These are phyloP conservation scores for Phytophthora syringae DNA, from an alignment of 352 stramenopile genomes.

Conservation along the genomic window DNA sequence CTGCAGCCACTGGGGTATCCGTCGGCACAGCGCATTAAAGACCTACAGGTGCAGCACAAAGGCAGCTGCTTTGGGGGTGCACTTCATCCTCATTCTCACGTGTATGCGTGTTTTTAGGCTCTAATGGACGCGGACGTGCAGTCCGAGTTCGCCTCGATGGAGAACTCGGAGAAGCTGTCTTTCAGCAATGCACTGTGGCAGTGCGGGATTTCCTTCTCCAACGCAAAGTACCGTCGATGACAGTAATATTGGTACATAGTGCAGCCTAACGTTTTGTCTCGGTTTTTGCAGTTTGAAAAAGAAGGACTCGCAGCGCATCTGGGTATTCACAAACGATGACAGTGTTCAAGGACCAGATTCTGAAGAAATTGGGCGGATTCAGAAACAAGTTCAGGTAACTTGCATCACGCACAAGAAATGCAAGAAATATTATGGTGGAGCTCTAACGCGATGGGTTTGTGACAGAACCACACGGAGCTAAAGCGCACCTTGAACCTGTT, in stretches of 20 bases:
- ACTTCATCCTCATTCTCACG: background rate
- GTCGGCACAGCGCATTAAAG: conserved; percentile 76
- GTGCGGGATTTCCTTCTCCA: conserved; percentile 81
- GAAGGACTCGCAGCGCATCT: conserved; percentile 85
- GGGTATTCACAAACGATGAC: conserved; percentile 89
- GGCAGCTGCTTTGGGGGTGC: background rate
- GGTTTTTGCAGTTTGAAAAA: conserved; percentile 70
- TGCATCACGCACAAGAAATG: background rate
- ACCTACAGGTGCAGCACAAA: conserved; percentile 52
- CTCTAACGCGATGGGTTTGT: background rate
- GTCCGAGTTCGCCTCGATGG: conserved; percentile 60
- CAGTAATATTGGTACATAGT: background rate
- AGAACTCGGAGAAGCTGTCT: conserved; percentile 59
- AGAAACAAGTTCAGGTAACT: conserved; percentile 78
- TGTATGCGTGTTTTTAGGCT: conserved; percentile 29
- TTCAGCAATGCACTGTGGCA: conserved; percentile 89
- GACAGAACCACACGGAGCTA: conserved; percentile 80
- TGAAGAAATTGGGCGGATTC: conserved; percentile 66
- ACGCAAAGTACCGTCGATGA: conserved; percentile 60
- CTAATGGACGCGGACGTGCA: conserved; percentile 57
- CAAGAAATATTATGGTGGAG: background rate
- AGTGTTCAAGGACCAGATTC: conserved; percentile 46
- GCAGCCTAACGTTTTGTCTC: conserved; percentile 5
- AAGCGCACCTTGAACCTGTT: conserved; percentile 81
- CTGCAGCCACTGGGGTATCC: conserved; percentile 78